Conservation (phyloP, 2,329 filamentous ascomycete genomes). For the Sclerotinia sclerotiorum region DNA sequence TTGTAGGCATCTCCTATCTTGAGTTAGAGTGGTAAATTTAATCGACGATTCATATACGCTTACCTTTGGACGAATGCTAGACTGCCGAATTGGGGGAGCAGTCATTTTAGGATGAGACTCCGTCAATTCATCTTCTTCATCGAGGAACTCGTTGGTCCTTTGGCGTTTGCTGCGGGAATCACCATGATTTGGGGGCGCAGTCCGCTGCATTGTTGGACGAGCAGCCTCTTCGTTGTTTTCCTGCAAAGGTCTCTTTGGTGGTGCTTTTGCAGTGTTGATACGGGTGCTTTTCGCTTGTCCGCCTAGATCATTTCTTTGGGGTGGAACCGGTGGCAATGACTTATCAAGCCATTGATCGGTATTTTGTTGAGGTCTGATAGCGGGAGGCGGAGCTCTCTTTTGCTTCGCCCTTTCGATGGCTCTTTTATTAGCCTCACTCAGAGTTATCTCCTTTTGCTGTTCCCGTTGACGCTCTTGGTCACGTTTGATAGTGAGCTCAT, state of each 20-base stretch:
- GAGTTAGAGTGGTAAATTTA: constrained; percentile 41
- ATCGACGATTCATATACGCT: constrained; percentile 38
- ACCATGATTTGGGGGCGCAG: constrained; percentile 61
- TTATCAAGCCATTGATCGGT: constrained; percentile 37
- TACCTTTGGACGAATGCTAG: constrained; percentile 55
- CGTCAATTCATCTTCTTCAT: constrained; percentile 63
- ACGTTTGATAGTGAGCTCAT: constrained; percentile 59
- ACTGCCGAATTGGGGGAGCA: constrained; percentile 82
- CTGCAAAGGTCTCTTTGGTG: constrained; percentile 73
- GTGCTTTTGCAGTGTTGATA: constrained; percentile 67
- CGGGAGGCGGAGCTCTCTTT: constrained; percentile 61
- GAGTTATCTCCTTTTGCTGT: constrained; percentile 47
- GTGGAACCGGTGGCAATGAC: constrained; percentile 36
- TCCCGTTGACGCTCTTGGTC: constrained; percentile 54
- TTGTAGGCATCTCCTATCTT: constrained; percentile 57
- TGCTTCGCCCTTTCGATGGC: constrained; percentile 66
- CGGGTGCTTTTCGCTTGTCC: constrained; percentile 47
- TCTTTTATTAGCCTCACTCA: constrained; percentile 64
- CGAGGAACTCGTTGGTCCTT: constrained; percentile 69
- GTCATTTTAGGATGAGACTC: constrained; percentile 66
- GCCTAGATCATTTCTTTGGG: constrained; percentile 33
- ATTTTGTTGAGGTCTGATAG: constrained; percentile 54
- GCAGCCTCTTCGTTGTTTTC: constrained; percentile 57
- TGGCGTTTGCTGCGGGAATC: constrained; percentile 70
- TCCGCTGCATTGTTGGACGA: constrained; percentile 51